Percentiles rank a stretch among this genome's conserved stretches.
These are phyloP conservation scores for Ceratorhiza oryzae-sativae DNA, from an alignment of 1,284 basidiomycete species.

Conservation along the genomic window DNA sequence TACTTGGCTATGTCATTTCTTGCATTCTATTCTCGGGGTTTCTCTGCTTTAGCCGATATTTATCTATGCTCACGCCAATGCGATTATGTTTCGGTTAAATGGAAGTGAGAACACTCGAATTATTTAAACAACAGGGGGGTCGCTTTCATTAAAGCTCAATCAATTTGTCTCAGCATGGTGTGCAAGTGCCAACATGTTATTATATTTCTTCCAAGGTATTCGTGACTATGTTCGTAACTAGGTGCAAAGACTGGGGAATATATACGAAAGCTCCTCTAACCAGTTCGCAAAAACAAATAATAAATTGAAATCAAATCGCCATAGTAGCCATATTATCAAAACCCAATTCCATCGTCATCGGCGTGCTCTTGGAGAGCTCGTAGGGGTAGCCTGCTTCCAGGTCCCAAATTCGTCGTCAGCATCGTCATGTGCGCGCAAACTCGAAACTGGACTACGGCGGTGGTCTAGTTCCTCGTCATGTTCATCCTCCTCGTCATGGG, in stretches of 20 bases:
- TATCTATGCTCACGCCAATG: conserved; percentile 33
- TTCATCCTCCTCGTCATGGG: conserved; percentile 46
- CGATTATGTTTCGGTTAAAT: conserved; percentile 8
- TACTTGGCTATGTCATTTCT: conserved; percentile 21
- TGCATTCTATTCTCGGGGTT: conserved; percentile 8
- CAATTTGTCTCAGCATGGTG: neutral
- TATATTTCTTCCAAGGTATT: neutral
- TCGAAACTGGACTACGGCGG: neutral
- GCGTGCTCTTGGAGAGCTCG: conserved; percentile 20
- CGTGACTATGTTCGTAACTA: conserved; percentile 24
- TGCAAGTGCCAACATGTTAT: neutral
- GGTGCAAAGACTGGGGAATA: conserved; percentile 2
- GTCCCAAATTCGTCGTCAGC: conserved; percentile 50
- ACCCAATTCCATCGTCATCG: conserved; percentile 2
- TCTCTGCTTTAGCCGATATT: conserved; percentile 16
- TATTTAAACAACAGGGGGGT: too few relatives aligned
- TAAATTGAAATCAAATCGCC: conserved; percentile 8
- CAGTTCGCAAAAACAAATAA: neutral
- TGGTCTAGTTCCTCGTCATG: conserved; percentile 43
- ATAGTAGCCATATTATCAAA: neutral
- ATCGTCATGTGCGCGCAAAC: conserved; percentile 5
- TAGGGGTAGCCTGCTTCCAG: conserved; percentile 45
- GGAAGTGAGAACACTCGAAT: too few relatives aligned
- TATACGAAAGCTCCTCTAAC: conserved; percentile 11
- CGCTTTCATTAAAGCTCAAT: too few relatives aligned